phyloP scores from a whole-genome alignment of 768 basidiomycete genomes.

The Psilocybe tampanensis region DNA sequence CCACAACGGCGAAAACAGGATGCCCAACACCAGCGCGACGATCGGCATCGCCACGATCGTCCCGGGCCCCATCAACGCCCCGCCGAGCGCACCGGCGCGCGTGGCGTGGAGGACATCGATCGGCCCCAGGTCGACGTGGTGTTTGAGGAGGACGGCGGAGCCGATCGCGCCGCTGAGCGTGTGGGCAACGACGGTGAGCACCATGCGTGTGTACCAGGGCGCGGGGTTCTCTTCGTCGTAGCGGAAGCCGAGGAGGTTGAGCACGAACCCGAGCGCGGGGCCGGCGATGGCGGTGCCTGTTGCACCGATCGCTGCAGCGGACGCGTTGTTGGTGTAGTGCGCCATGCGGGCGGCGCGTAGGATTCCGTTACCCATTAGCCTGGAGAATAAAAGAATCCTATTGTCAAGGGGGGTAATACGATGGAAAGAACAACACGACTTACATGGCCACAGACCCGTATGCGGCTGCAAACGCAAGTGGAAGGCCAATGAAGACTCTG shows the following conservation, averaged over 20 bases:
- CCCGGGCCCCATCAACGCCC: conserved; percentile 20
- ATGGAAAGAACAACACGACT: not conserved
- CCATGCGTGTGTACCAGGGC: conserved; percentile 14
- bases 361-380: conserved; percentile 25
- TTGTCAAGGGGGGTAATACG: not conserved
- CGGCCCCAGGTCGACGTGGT: conserved; percentile 20
- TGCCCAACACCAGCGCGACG: conserved; percentile 8
- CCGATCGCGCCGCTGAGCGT: conserved; percentile 26
- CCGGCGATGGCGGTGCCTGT: conserved; percentile 17
- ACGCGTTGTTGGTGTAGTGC: conserved; percentile 19
- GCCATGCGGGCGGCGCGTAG: conserved; percentile 17
- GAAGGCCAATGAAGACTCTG: not conserved
- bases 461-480: not conserved
- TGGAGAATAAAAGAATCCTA: conserved; percentile 1
- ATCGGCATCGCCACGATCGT: conserved; percentile 15
- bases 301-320: conserved; percentile 26
- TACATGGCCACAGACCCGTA: not conserved
- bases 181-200: conserved; percentile 3
- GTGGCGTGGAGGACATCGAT: conserved; percentile 27
- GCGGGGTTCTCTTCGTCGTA: conserved; percentile 5
- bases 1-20: conserved; percentile 3
- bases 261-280: conserved; percentile 11
- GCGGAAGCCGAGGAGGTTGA: conserved; percentile 3
- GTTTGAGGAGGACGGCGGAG: conserved; percentile 17
- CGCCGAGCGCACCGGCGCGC: conserved; percentile 29